These are phyloP conservation scores for Exidia glandulosa DNA, from an alignment of 768 basidiomycete genomes.

Conservation along the genomic window DNA sequence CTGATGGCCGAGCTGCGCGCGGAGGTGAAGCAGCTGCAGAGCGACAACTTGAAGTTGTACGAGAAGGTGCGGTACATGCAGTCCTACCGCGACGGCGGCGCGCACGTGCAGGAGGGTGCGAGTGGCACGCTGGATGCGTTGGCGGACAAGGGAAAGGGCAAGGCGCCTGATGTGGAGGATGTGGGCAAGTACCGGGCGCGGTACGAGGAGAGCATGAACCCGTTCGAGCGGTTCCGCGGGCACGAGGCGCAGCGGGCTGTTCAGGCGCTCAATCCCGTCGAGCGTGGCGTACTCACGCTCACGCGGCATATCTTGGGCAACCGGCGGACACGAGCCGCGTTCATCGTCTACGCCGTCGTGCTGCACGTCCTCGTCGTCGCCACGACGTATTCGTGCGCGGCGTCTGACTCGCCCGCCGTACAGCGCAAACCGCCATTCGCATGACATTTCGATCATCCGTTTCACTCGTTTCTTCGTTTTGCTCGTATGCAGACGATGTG, in stretches of 20 bases:
- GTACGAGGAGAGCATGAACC: constrained; percentile 97
- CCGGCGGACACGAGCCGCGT: constrained; percentile 78
- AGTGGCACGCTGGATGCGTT: constrained; percentile 60
- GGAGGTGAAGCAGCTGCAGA: constrained; percentile 85
- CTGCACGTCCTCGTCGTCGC: constrained; percentile 76
- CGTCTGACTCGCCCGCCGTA: background rate
- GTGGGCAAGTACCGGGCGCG: constrained; percentile 82
- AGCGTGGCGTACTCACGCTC: constrained; percentile 74
- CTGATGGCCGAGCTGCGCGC: constrained; percentile 86
- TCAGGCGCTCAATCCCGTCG: constrained; percentile 81
- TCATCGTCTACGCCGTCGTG: constrained; percentile 75
- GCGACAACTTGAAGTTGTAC: constrained; percentile 94
- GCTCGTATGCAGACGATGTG: too few relatives aligned
- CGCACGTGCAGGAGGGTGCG: constrained; percentile 32
- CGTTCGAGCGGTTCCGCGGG: constrained; percentile 94
- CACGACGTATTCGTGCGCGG: constrained; percentile 63
- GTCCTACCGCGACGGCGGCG: constrained; percentile 77
- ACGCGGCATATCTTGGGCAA: constrained; percentile 83
- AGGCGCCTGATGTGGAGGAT: constrained; percentile 36
- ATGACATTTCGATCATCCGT: background rate
- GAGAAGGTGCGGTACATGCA: constrained; percentile 99
- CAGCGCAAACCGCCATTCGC: background rate
- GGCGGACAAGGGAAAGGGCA: constrained; percentile 31
- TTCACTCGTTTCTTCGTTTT: too few relatives aligned
- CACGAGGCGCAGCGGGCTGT: constrained; percentile 95